Evolutionary conservation across 106 monocot genomes (phyloP), one percentile per base, ranked within the genome.

Genomic region (Ottelia alismoides): DNA sequence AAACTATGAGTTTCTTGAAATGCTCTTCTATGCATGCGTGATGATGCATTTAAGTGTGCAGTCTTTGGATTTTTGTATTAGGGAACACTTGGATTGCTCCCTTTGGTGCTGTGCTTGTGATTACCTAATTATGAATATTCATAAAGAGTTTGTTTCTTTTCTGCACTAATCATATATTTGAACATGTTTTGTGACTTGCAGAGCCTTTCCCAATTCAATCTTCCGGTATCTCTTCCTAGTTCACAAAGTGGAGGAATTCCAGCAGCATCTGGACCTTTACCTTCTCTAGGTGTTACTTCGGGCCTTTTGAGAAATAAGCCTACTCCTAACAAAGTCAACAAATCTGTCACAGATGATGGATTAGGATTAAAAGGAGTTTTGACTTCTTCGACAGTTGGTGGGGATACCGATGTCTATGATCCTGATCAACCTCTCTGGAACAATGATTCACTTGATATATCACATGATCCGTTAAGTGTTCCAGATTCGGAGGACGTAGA

Each of bases 381-480:
- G 20, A 62, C 76, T 58, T 31, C 61, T 56, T 40, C 65, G 49
- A 63, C 48, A 65, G 20, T 50, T 63, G 73, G 60, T 59, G 56
- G 22, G 56, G 88, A 96, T 67, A 68, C 81, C 43, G 96, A 96
- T 79, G 89, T 96, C n/a, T 96, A 96, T 65, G 96, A 96, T 71
- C 96, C 96, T 62, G 96, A 96, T 76, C 89, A 96, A 31, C 96
- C 96, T 66, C 40, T 96, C 14, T 96, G 88, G 96, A 79, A 75
- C 60, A 89, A 70, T 59, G 69, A 63, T 16, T 61, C 22, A 48
- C 72, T 69, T 29, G 65, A 72, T 65, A 46, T 78, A 61, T 81
- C 90, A 27, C 40, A 51, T 64, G 27, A 73, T 43, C 30, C 68
- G 19, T 61, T 90, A 27, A 70, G 56, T 31, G 58, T 79, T 57